Percentiles rank a stretch among this genome's conserved stretches.
phyloP scores from a whole-genome alignment of 23 red algal genomes.

The Gracilaria domingensis region DNA sequence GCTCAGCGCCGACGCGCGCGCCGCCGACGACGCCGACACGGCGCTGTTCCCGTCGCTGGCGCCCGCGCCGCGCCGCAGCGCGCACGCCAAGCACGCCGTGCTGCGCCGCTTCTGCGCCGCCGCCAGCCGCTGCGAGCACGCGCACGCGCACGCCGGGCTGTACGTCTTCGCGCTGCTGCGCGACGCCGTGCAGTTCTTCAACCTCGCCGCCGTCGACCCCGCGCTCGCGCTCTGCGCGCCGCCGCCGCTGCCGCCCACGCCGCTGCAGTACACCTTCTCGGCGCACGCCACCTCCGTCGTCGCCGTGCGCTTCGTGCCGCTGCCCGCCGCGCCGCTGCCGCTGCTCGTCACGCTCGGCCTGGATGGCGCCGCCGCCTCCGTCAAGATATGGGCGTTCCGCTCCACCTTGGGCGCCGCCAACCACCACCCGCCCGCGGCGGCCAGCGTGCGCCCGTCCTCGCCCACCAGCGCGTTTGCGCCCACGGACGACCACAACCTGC shows the following conservation, averaged over 20 bases:
- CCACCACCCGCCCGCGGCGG: not conserved
- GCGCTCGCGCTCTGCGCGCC: not conserved
- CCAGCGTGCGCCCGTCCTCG: not conserved
- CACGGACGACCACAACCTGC: conserved; percentile 24
- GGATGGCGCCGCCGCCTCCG: conserved; percentile 10
- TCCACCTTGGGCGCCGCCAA: not conserved
- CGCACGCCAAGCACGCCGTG: not conserved
- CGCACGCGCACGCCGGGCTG: not conserved
- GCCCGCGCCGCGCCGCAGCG: not conserved
- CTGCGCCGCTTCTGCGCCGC: conserved; percentile 55
- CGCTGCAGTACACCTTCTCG: conserved; percentile 50
- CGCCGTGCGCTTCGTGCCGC: conserved; percentile 27
- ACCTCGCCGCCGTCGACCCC: conserved; percentile 38
- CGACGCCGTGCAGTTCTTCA: conserved; percentile 63
- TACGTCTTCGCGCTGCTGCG: conserved; percentile 53
- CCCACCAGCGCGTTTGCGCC: not conserved
- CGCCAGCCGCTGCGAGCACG: not conserved
- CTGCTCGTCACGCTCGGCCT: conserved; percentile 48
- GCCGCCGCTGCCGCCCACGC: conserved; percentile 30
- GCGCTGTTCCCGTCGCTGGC: conserved; percentile 47
- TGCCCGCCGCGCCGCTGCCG: conserved; percentile 2
- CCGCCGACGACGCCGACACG: not conserved
- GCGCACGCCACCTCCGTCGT: conserved; percentile 42
- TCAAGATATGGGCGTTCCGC: conserved; percentile 54
- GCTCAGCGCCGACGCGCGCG: conserved; percentile 20